Base-by-base conservation (phyloP, 1,284 basidiomycete genomes). In the Moesziomyces globuligerus region DNA sequence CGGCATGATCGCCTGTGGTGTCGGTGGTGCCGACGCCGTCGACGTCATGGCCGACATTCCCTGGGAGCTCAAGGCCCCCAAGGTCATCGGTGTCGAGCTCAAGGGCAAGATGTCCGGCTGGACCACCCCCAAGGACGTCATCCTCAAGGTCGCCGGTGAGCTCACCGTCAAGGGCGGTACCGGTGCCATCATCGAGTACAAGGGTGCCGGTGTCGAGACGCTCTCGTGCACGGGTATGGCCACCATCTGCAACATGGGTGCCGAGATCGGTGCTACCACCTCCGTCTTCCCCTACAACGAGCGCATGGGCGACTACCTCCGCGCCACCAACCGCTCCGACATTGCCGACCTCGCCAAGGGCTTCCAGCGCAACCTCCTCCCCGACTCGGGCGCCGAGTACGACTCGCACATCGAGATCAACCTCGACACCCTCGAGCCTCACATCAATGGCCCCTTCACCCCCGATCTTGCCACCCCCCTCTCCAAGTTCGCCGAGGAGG, bases 221-320 rank as follows among this genome's bases (percentile, higher is more conserved):
- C 89, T 98, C 73, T 97, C 94, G 47, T 93, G 91, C 88, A 98
- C 95, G 45, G 96, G 95, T 86, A 98, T 98, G 95, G 96, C 92
- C 62, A 98, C 95, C 49, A 94, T 96, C 79, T 98, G 95, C 86
- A 98, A 98, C 89, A 98, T 98, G 95, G 96, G 96, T 88, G 96
- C 96, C 81, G 95, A 98, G 86, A 98, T 98, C 80, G 95, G 96
- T 84, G 95, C 95, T 48, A 98, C 95, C 40, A 98, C 96, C 49
- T 98, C 95, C 18, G 85, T 98, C 79, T 98, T 99, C 93, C 96
- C 96, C 78, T 98, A 91, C 90, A 98, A 98, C 87, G 84, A 86
- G 77, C 92, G 93, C 81, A 98, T 98, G 94, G 87, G 84, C 79
- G 88, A 90, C 83, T 99, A 97, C 86, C 87, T 98, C 59, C 88